Base-by-base conservation (phyloP, 495 filamentous ascomycete genomes). In the Acidiella bohemica region DNA sequence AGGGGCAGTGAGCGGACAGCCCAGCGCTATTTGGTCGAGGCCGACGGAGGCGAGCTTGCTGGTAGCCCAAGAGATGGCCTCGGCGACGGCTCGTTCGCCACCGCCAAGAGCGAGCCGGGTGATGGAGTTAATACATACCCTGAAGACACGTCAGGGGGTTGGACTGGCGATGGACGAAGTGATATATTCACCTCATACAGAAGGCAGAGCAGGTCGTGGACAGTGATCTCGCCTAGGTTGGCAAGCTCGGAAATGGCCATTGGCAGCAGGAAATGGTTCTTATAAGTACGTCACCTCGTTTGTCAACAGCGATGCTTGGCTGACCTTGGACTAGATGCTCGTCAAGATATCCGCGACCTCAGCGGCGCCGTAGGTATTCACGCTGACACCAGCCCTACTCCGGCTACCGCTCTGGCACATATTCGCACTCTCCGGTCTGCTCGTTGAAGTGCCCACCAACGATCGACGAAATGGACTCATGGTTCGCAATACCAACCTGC, bases 381-480 rank as follows among this genome's bases (percentile, higher is more conserved):
- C n/a, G n/a, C n/a, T n/a, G 44, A 27, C 44, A 41, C 36, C 37
- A 46, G 20, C 36, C 28, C 17, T 46, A n/a, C 3, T n/a, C 29
- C 3, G 44, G 44, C 28, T 20, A 41, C 18, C 37, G 16, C 36
- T 46, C 44, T 1, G 44, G 42, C 1, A 39, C 44, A 26, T 41
- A 46, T 8, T 35, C 16, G 37, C 34, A 46, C 5, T 46, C 8
- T 28, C 44, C 44, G 14, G 29, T 35, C 18, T 35, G 35, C 22
- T 28, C 35, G 37, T 46, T 31, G 7, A 41, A 20, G 36, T 46
- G 4, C 5, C 36, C 44, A 14, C 44, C 44, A 19, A 46, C 29
- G 44, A 46, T 46, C 13, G 37, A 41, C 13, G 29, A 35, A 37
- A 46, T 36, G 11, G 44, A 46, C 22, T 46, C 37, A 27, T 46